Evolutionary conservation across 352 stramenopile genomes (phyloP).

Genomic region (Elongisporangium senticosum): DNA sequence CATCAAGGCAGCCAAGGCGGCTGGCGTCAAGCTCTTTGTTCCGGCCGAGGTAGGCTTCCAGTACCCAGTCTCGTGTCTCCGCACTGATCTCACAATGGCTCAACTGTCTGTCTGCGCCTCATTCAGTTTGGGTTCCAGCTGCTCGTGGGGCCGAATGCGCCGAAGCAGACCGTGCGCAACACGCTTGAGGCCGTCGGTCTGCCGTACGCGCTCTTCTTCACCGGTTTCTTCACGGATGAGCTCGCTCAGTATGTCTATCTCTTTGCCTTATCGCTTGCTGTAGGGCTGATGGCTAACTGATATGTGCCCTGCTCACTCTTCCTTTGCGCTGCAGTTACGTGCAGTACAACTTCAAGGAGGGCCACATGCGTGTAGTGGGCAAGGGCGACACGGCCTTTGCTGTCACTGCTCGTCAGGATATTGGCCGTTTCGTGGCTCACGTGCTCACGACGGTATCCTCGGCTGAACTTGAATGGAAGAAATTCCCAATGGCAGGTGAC

Average conservation of each 20-base stretch:
- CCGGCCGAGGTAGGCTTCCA: background rate
- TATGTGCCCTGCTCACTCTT: background rate
- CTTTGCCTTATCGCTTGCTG: too few relatives aligned
- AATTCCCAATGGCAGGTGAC: constrained; percentile 15
- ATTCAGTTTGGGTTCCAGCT: constrained; percentile 9
- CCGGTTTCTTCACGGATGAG: constrained; percentile 14
- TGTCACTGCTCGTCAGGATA: constrained; percentile 8
- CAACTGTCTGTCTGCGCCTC: too few relatives aligned
- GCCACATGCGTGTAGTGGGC: constrained; percentile 13
- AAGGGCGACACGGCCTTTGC: constrained; percentile 11
- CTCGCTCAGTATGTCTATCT: background rate
- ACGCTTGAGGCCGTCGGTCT: constrained; percentile 10
- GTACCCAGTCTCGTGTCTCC: too few relatives aligned
- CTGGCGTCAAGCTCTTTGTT: constrained; percentile 22
- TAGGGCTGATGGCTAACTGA: background rate
- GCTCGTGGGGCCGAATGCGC: constrained; percentile 11
- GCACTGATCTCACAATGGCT: too few relatives aligned
- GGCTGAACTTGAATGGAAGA: constrained; percentile 10
- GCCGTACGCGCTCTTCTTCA: constrained; percentile 17
- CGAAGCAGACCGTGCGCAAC: constrained; percentile 14
- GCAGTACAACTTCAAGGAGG: constrained; percentile 11
- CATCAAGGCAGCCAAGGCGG: constrained; percentile 12
- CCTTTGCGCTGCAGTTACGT: constrained; percentile 5
- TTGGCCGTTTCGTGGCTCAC: constrained; percentile 16
- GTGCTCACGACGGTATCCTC: constrained; percentile 13